A percentile compares a stretch with the other conserved stretches of the same genome.
Conservation (phyloP, 441 rosid genomes). For the Croton laevigatus region DNA sequence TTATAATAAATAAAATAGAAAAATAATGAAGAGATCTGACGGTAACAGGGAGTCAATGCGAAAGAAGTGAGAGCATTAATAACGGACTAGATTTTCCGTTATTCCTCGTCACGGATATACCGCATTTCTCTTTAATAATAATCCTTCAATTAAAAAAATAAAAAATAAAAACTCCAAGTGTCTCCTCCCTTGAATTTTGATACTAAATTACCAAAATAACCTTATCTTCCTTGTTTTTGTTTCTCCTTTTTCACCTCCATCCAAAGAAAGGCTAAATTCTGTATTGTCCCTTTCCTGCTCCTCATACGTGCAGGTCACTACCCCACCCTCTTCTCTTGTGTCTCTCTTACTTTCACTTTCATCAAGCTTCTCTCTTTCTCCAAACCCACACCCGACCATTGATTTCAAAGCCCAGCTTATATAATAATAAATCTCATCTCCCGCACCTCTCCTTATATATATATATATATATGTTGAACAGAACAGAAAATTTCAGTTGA, state of each 20-base stretch:
- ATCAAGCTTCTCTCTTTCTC: not conserved
- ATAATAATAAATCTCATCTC: not conserved
- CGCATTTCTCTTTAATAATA: constrained; percentile 2
- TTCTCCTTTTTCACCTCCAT: not conserved
- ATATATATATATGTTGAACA: not conserved
- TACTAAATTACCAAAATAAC: not conserved
- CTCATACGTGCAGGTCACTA: constrained; percentile 26
- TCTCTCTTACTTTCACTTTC: not conserved
- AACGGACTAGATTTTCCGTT: constrained; percentile 1
- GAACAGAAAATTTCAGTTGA: not conserved
- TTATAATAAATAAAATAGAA: not conserved
- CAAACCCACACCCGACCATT: too few species aligned
- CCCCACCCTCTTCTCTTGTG: constrained; percentile 12
- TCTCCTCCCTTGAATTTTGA: not conserved
- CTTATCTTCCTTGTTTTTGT: constrained; percentile 5
- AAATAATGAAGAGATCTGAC: not conserved
- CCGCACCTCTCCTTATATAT: not conserved
- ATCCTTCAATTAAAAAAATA: too few species aligned
- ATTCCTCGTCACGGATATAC: constrained; percentile 24
- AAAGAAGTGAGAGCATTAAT: constrained; percentile 17
- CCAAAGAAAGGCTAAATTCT: not conserved
- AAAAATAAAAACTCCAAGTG: too few species aligned
- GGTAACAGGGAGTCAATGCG: not conserved
- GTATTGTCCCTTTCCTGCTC: constrained; percentile 35
- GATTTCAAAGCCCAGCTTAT: not conserved